Evolutionary conservation across 2,329 filamentous ascomycete species (phyloP).

Genomic region (Ascochyta lentis): DNA sequence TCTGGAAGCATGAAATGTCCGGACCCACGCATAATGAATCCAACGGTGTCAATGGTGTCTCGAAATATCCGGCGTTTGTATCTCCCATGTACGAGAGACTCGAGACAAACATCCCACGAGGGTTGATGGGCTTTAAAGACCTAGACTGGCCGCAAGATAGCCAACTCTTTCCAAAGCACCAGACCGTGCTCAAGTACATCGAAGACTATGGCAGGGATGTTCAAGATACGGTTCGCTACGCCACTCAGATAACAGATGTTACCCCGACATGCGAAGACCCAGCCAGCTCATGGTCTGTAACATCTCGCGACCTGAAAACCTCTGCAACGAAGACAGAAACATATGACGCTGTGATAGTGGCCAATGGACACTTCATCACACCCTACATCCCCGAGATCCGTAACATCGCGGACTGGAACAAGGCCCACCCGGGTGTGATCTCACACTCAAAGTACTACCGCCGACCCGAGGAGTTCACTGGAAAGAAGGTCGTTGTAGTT

Average conservation of each 20-base stretch:
- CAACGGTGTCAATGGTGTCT: background rate
- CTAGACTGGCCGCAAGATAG: slow-evolving; percentile 67
- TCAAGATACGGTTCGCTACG: slow-evolving; percentile 70
- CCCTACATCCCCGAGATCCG: slow-evolving; percentile 54
- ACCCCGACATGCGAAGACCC: slow-evolving; percentile 35
- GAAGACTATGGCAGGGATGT: slow-evolving; percentile 73
- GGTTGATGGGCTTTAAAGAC: slow-evolving; percentile 81
- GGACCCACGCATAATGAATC: background rate
- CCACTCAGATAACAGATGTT: slow-evolving; percentile 72
- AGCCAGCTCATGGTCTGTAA: slow-evolving; percentile 64
- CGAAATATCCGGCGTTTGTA: slow-evolving; percentile 67
- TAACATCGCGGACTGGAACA: slow-evolving; percentile 51
- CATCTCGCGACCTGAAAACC: slow-evolving; percentile 59
- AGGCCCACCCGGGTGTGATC: slow-evolving; percentile 48
- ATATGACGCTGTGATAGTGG: slow-evolving; percentile 62
- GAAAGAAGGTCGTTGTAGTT: slow-evolving; percentile 79
- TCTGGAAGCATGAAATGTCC: slow-evolving; percentile 49
- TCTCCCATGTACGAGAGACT: slow-evolving; percentile 83
- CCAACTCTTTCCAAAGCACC: slow-evolving; percentile 76
- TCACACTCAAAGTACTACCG: slow-evolving; percentile 78
- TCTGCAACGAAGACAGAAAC: slow-evolving; percentile 48
- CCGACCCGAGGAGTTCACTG: slow-evolving; percentile 64
- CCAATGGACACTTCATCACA: slow-evolving; percentile 57
- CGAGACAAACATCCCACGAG: slow-evolving; percentile 85
- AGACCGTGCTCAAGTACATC: slow-evolving; percentile 76